Evolutionary conservation across 169 alveolate genomes (phyloP), one percentile per base, ranked within the genome.

Genomic region (Plasmodium coatneyi): DNA sequence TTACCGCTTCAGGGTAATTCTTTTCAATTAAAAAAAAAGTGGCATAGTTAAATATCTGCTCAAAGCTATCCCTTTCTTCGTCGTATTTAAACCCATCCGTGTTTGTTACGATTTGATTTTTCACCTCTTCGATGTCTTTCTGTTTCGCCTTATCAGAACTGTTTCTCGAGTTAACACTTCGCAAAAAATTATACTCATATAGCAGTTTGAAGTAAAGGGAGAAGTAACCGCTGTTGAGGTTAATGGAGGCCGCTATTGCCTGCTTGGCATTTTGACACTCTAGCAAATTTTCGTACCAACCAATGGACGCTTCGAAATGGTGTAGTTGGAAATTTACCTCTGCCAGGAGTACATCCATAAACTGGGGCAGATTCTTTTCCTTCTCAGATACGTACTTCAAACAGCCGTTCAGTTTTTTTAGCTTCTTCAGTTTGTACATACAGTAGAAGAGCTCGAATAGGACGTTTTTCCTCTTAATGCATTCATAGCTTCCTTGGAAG

Each of bases 391-490:
- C 30, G 71, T 79, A 89, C 19, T 89, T 89, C 71, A 89, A 80
- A 39, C 91, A 89, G 19, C 91, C 94, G 80, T 66, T 79, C 22
- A 89, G 76, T 72, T 89, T 89, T 66, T 89, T 89, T 60, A 56
- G 81, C 72, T 60, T 56, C 19, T 70, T 41, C 72, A 89, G 66
- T 80, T 89, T 89, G 71, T 89, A 89, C 76, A 89, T 56, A 70
- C 83, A 89, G 66, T 89, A 89, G 81, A 89, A 89, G 3, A 89
- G 72, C 81, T 89, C 94, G 28, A 80, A 89, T 80, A 89, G 52
- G 36, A 89, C 83, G 41, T 89, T 89, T 41, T 89, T 80, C 71
- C 22, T 41, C 72, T 80, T 79, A 25, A 89, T 80, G 14, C 71
- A 5, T 78, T 22, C 83, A 66, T 89, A 89, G 81, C 49, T 79